phyloP scores from a whole-genome alignment of 1,284 basidiomycete genomes.

The Phenoliferia sp. region DNA sequence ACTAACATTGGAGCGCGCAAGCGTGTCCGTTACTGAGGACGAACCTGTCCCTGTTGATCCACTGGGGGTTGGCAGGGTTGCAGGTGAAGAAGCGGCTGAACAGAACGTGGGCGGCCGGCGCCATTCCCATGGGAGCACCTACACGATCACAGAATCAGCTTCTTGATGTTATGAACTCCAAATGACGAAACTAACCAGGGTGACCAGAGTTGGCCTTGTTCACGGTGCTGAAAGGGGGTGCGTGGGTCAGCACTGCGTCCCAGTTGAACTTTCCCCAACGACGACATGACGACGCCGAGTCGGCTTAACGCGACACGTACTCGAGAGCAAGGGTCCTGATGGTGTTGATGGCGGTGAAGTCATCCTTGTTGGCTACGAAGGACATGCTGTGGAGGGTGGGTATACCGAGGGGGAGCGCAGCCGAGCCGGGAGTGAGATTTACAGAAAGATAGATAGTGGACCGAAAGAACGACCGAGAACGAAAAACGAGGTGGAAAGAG shows the following conservation, averaged over 20 bases:
- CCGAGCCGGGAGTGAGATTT: too few species aligned
- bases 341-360: constrained; percentile 54
- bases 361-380: constrained; percentile 16
- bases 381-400: not conserved
- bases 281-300: not conserved
- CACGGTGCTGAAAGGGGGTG: constrained; percentile 24
- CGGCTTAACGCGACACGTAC: constrained; percentile 5
- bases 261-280: not conserved
- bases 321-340: constrained; percentile 68
- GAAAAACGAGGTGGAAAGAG: too few species aligned
- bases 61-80: constrained; percentile 82
- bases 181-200: constrained; percentile 55
- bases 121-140: constrained; percentile 74
- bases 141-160: not conserved
- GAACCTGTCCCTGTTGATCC: constrained; percentile 87
- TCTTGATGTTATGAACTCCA: not conserved
- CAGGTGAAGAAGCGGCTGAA: constrained; percentile 48
- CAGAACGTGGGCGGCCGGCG: constrained; percentile 75
- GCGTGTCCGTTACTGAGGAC: constrained; percentile 73
- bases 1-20: constrained; percentile 51
- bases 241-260: not conserved
- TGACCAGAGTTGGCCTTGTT: constrained; percentile 77
- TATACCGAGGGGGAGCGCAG: too few species aligned
- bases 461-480: too few species aligned
- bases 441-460: too few species aligned